Evolutionary conservation across 768 basidiomycete species (phyloP).

Genomic region (Rossbeevera mucosa): DNA sequence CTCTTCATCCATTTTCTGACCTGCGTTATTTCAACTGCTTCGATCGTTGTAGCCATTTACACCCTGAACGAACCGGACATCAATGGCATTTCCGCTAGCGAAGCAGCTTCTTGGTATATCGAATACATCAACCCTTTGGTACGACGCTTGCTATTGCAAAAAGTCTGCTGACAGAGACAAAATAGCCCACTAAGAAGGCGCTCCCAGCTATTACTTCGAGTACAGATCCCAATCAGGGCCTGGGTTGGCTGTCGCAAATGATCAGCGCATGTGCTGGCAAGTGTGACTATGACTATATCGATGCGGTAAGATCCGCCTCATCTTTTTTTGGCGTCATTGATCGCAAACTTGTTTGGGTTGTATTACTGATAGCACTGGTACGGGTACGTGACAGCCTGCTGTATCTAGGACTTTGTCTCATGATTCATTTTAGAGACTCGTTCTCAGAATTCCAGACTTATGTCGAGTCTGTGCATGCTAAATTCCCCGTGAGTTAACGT

Average conservation of each 20-base stretch:
- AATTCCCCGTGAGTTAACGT: constrained; percentile 24
- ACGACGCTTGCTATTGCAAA: background rate
- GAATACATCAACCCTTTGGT: constrained; percentile 34
- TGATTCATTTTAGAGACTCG: constrained; percentile 11
- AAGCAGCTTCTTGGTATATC: constrained; percentile 36
- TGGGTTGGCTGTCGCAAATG: constrained; percentile 34
- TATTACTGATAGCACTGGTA: constrained; percentile 24
- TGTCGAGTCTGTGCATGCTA: constrained; percentile 23
- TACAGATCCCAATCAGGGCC: constrained; percentile 26
- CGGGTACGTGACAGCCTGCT: constrained; percentile 16
- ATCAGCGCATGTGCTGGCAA: constrained; percentile 31
- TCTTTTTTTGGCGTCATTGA: background rate
- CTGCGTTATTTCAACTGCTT: background rate
- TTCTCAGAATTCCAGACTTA: constrained; percentile 28
- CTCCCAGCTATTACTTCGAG: constrained; percentile 37
- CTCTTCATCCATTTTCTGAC: background rate
- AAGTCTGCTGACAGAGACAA: background rate
- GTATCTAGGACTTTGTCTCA: background rate
- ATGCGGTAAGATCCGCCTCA: constrained; percentile 24
- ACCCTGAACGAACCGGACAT: constrained; percentile 36
- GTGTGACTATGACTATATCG: constrained; percentile 34
- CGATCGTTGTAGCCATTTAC: constrained; percentile 26
- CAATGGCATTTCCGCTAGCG: constrained; percentile 25
- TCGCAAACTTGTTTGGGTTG: background rate
- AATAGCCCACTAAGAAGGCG: constrained; percentile 35